Base-by-base conservation (phyloP, 305 asterid species). In the Ajuga reptans region DNA sequence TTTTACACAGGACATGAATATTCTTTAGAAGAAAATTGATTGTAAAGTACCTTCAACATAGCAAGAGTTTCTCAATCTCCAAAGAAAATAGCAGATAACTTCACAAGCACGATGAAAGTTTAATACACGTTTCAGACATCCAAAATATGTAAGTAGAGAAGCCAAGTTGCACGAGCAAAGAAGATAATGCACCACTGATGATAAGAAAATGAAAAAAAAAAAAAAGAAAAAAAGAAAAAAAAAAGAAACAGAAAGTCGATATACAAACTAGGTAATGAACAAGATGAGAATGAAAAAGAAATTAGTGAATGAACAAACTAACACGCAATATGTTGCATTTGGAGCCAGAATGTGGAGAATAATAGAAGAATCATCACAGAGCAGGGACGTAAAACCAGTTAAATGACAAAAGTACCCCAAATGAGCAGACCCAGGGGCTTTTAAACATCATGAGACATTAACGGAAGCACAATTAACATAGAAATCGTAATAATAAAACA, bases 281-380 rank as follows among this genome's bases (percentile, higher is more conserved):
- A 72, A 3, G 9, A 46, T 39, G 42, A 36, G 42, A 4, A 17
- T 31, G 68, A 56, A 73, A 41, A 56, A 47, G 49, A 14, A 56
- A 36, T 21, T 9, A 37, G 33, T 14, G 46, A 62, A 36, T 5
- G 6, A 5, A 31, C 36, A 54, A 62, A 58, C 42, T 9, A 61
- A 62, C 29, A 21, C 6, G 18, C 31, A 34, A 29, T 14, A 16
- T 21, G 29, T 12, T 15, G 17, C 62, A 18, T 29, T 64, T 56
- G 73, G 66, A 68, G 14, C 71, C 43, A 65, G 46, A 68, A 66
- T 45, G 65, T 75, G 72, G 62, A 24, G 14, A 66, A 43, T 24
- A 73, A 64, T 6, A 12, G 45, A 43, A 60, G 24, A 56, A 63
- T 42, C 64, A 47, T 31, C 33, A 53, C 36, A 52, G 27, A 76